Base-by-base conservation (phyloP, 768 basidiomycete genomes). In the Tricholoma matsutake region DNA sequence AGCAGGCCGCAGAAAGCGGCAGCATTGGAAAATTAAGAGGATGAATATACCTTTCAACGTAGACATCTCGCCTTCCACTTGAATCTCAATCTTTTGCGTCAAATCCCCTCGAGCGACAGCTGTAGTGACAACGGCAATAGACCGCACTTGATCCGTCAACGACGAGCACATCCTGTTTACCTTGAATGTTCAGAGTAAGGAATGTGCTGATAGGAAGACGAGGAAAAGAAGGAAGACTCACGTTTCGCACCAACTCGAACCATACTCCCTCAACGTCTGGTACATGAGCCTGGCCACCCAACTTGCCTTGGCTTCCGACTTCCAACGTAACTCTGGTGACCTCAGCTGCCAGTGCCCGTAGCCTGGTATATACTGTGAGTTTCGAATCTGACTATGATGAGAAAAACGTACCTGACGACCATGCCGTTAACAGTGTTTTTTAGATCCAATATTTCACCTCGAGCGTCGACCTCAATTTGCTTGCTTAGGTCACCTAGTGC, bases 71-170 rank as follows among this genome's bases (percentile, higher is more conserved):
- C 82, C 82, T 68, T 91, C 88, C 3, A 95, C 90, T 62, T 89
- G 86, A 63, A 98, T 25, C 22, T 25, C 22, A 25, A 25, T 25
- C 22, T 25, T 94, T 67, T 92, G 91, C 1, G 90, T 92, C 78
- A 94, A 78, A 71, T 98, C 94, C 34, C 95, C 94, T 53, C 85
- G 84, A 31, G 94, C 94, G 62, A 96, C 94, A 11, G 92, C 91
- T 2, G 89, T 93, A 3, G 92, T 96, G 6, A 94, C 94, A 45
- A 92, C 87, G 8, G 95, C 93, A 67, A 98, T 96, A 0, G 91
- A 93, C 65, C 93, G 87, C 57, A 96, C 94, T 88, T 96, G 94
- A 72, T 90, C 89, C 37, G 91, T 92, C 70, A 89, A 75, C 59
- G 85, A 89, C 6, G 83, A 83, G 75, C 89, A 91, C 89, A 91